These are phyloP conservation scores for Rhododendron vialii DNA, from an alignment of 148 eudicot species.

Conservation along the genomic window DNA sequence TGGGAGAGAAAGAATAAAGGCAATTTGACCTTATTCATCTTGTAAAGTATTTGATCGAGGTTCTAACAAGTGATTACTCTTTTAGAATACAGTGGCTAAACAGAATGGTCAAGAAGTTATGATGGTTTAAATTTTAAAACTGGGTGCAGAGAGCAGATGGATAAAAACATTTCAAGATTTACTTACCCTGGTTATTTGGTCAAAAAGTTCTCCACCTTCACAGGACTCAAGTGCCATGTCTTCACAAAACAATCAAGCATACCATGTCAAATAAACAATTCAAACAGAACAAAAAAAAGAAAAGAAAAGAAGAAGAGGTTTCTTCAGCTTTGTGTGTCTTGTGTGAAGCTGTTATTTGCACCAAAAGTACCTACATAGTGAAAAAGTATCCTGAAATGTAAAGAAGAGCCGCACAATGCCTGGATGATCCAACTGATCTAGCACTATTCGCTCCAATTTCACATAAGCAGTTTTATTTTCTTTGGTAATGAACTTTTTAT, in stretches of 20 bases:
- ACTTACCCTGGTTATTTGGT: constrained; percentile 96
- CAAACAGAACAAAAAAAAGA: background rate
- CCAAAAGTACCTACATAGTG: constrained; percentile 66
- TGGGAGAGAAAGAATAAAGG: background rate
- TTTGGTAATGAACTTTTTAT: constrained; percentile 93
- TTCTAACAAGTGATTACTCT: background rate
- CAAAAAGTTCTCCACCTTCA: constrained; percentile 99
- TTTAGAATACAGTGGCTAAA: background rate
- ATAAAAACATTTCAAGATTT: background rate
- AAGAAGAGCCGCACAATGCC: constrained; percentile 86
- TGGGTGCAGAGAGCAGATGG: background rate
- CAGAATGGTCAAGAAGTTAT: background rate
- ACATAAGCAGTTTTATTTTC: constrained; percentile 98
- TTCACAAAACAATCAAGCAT: constrained; percentile 28
- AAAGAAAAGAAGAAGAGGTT: background rate
- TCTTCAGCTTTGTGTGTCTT: background rate
- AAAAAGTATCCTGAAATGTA: constrained; percentile 91
- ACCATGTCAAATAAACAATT: background rate
- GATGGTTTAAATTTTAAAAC: background rate
- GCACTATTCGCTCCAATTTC: constrained; percentile 89
- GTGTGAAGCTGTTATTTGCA: background rate
- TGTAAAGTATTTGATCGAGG: background rate
- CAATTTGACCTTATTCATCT: background rate
- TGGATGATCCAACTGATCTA: constrained; percentile 96
- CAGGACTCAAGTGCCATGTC: constrained; percentile 99